Conservation (phyloP, 495 filamentous ascomycete genomes). For the Cryomyces minteri region DNA sequence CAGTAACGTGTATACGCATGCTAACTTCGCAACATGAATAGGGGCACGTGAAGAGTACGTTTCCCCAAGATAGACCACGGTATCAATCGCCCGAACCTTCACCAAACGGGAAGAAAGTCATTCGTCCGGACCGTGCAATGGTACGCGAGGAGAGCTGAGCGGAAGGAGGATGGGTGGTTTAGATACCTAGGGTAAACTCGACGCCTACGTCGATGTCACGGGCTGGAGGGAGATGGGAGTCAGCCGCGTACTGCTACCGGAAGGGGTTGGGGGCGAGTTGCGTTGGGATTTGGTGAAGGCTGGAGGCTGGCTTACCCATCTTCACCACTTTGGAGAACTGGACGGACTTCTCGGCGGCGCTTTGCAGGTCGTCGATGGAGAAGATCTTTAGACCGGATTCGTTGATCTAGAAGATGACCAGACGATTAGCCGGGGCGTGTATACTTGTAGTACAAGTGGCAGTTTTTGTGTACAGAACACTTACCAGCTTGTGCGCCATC, state of each 20-base stretch:
- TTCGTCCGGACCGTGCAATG: no score
- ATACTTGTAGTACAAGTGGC: background rate
- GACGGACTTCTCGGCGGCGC: constrained; percentile 90
- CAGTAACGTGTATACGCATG: no score
- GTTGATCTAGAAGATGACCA: constrained; percentile 44
- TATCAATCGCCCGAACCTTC: no score
- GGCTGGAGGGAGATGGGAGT: constrained; percentile 27
- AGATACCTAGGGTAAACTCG: constrained; percentile 93
- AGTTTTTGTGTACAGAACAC: constrained; percentile 2
- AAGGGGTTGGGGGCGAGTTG: no score
- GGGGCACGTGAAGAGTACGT: no score
- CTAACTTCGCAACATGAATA: no score
- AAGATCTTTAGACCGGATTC: constrained; percentile 99
- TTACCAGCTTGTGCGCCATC: constrained; percentile 69
- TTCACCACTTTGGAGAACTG: constrained; percentile 99
- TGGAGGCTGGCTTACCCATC: constrained; percentile 47
- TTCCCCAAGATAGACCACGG: no score
- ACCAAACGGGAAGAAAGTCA: no score
- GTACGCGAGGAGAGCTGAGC: no score
- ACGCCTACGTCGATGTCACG: constrained; percentile 96
- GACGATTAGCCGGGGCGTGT: background rate
- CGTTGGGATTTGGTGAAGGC: constrained; percentile 3
- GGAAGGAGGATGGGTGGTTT: constrained; percentile 7
- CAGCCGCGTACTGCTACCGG: background rate
- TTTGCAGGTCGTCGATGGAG: constrained; percentile 96